phyloP scores from a whole-genome alignment of 2,329 filamentous ascomycete genomes.

The Ophioceras dolichostomum region DNA sequence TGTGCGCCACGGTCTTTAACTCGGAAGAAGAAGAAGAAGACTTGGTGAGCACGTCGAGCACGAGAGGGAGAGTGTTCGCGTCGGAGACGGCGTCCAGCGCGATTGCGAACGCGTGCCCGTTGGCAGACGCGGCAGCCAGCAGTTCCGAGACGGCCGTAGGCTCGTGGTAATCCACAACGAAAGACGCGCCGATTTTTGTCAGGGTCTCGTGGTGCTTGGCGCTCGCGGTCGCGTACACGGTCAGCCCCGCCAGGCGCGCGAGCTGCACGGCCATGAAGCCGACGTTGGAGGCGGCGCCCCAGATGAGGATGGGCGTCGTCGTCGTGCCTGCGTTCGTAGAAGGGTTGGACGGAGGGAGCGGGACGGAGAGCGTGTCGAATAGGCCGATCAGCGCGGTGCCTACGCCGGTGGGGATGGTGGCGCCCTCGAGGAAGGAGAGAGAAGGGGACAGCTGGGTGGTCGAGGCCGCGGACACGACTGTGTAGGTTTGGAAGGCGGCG shows the following conservation, averaged over 20 bases:
- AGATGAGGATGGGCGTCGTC: constrained; percentile 2
- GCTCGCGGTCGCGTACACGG: constrained; percentile 5
- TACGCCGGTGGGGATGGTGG: constrained; percentile 1
- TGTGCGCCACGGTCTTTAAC: not conserved
- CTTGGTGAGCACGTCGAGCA: not conserved
- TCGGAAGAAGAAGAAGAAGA: not conserved
- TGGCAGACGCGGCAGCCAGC: constrained; percentile 9
- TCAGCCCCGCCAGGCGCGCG: constrained; percentile 3
- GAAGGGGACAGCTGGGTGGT: not conserved
- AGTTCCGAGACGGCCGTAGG: not conserved
- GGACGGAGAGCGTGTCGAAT: constrained; percentile 1
- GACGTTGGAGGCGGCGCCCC: constrained; percentile 4
- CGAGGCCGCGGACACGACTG: not conserved
- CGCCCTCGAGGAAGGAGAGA: not conserved
- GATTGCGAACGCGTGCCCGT: not conserved
- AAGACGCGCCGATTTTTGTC: constrained; percentile 2
- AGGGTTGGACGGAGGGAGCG: no score
- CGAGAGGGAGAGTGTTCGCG: no score
- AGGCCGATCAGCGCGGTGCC: not conserved
- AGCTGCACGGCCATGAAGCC: constrained; percentile 4
- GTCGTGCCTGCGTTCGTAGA: not conserved
- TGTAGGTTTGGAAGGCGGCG: constrained; percentile 6
- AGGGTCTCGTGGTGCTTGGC: constrained; percentile 5
- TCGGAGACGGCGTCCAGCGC: not conserved
- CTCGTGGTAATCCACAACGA: constrained; percentile 5